Base-by-base conservation (phyloP, 495 filamentous ascomycete genomes). In the Aspergillus diversus region DNA sequence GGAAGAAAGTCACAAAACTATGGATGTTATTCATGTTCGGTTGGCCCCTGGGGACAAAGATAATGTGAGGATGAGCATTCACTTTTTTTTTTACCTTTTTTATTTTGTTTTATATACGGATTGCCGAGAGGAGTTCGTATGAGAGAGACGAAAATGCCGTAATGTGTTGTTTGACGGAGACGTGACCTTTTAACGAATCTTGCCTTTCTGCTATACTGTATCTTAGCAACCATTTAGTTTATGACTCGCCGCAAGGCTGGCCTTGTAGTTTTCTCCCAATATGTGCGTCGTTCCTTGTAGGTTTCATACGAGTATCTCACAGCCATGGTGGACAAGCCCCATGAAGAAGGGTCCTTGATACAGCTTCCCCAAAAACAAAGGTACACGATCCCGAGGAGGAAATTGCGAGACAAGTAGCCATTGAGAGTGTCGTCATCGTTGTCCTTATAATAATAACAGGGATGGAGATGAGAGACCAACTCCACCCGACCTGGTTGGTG, bases 211-310 rank as follows among this genome's bases (percentile, higher is more conserved):
- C 72, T 77, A 72, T 77, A 73, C 59, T 78, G 75, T 80, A 80
- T 76, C 75, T 80, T 80, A 80, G 76, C 76, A 71, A 75, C 69
- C 68, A 77, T 80, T 80, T 80, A 76, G 71, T 71, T 75, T 69
- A 68, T 68, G 68, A 73, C 64, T 68, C 60, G 64, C 66, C 68
- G 68, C 70, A 73, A 72, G 66, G 71, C 71, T 73, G 71, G 68
- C 68, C 71, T 70, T 73, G 71, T 70, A 65, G 60, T 61, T 15
- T 34, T 15, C 39, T 59, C 16, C 34, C 55, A 43, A 15, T 11
- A 43, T 43, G 39, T 43, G 39, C 39, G 4, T 43, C 39, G 39
- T 43, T 43, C 39, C 8, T 43, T 43, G 39, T 43, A 43, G 5
- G 39, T 3, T 43, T 13, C 11, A 43, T 43, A 5, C n/a, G 39